Evolutionary conservation across 1,284 basidiomycete species (phyloP), one percentile per base, ranked within the genome.

Genomic region (Trametes sp.): DNA sequence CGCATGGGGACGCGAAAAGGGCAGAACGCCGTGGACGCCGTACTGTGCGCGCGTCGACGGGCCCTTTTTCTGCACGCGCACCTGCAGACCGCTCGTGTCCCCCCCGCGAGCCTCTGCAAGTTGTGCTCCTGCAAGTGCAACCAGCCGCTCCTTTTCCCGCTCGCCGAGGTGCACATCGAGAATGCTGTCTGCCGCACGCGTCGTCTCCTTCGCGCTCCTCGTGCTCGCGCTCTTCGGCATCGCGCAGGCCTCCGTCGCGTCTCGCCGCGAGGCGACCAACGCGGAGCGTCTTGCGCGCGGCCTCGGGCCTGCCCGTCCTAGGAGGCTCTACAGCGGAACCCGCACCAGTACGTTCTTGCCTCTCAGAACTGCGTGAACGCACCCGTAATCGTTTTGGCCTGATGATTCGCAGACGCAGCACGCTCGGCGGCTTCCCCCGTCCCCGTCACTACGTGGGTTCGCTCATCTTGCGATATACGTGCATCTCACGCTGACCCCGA

Each of bases 191-290:
- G 8, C 64, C 14, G 45, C 41, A 29, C 55, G 61, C 16, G 57
- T 59, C 24, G 54, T 64, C 46, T 59, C 64, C 29, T 52, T 68
- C 50, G 59, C 64, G 29, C 53, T 68, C 51, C 38, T 64, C 33
- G 63, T 62, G 23, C 64, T 68, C 41, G 57, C 66, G 29, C 57
- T 65, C 59, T 45, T 68, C 63, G 49, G 54, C 42, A 26, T 23
- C 28, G 57, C 48, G 48, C 56, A 51, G 33, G 58, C 58, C 29
- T 38, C 31, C 2, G 21, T 38, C 16, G 54, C 54, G 2, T 33
- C 45, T 0, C 54, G 54, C 24, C 54, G 33, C n/a, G 54, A 33
- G 19, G 54, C 51, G 33, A 59, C 62, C 10, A 63, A 63, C 33
- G 62, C 57, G 16, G 57, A 63, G 36, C 62, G 62, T 6, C 23